Percentiles rank a stretch among this genome's conserved stretches.
Evolutionary conservation across 2,329 filamentous ascomycete species (phyloP).

Genomic region (Aspergillus tanneri): DNA sequence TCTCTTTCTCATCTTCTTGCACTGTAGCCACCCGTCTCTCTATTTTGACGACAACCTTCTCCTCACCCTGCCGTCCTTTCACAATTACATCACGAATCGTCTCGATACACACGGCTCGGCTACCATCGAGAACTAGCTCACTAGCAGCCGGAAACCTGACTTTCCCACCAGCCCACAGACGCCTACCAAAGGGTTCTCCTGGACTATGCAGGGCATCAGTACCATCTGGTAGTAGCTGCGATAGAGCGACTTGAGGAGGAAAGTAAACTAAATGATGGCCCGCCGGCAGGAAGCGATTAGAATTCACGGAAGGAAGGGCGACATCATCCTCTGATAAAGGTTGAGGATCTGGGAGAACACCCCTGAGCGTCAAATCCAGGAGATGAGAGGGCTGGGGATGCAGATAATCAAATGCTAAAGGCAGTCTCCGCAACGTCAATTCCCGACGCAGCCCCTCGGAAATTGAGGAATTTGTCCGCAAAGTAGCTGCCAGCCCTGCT

Average conservation of each 20-base stretch:
- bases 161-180: conserved; percentile 86
- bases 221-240: conserved; percentile 72
- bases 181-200: conserved; percentile 66
- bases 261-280: conserved; percentile 88
- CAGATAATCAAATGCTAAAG: conserved; percentile 56
- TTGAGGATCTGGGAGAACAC: conserved; percentile 49
- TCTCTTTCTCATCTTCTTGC: conserved; percentile 36
- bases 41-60: conserved; percentile 61
- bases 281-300: conserved; percentile 29
- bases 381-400: conserved; percentile 64
- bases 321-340: conserved; percentile 26
- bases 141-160: conserved; percentile 53
- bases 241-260: conserved; percentile 64
- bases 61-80: conserved; percentile 52
- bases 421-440: conserved; percentile 51
- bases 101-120: conserved; percentile 47
- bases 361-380: conserved; percentile 61
- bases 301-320: conserved; percentile 36
- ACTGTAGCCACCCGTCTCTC: conserved; percentile 53
- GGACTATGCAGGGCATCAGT: conserved; percentile 79
- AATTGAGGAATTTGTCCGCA: conserved; percentile 33
- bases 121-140: conserved; percentile 33
- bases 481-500: conserved; percentile 1
- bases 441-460: conserved; percentile 42
- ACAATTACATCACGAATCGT: conserved; percentile 49